These are phyloP conservation scores for Athelia sp. DNA, from an alignment of 1,284 basidiomycete species.

Conservation along the genomic window DNA sequence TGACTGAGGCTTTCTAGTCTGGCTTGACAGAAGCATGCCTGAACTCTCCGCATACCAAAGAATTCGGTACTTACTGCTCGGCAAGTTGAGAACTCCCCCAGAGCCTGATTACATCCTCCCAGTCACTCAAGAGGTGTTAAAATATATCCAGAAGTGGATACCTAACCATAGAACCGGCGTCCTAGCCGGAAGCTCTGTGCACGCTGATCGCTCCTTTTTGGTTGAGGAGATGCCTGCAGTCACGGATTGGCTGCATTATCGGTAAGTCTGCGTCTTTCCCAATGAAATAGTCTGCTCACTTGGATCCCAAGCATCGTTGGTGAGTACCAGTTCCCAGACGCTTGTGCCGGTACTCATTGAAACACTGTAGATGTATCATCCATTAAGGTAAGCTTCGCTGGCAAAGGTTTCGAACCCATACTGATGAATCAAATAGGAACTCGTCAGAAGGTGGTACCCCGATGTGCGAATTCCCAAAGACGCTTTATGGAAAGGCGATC, in stretches of 20 bases:
- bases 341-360: conserved; percentile 13
- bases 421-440: conserved; percentile 43
- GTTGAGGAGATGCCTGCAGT: conserved; percentile 72
- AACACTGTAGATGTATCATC: conserved; percentile 64
- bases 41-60: conserved; percentile 45
- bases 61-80: background rate
- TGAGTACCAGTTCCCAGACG: conserved; percentile 23
- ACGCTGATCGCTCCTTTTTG: conserved; percentile 73
- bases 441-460: conserved; percentile 71
- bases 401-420: background rate
- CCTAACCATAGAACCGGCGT: conserved; percentile 56
- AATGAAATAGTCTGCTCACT: conserved; percentile 2
- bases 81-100: background rate
- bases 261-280: conserved; percentile 34
- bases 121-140: conserved; percentile 55
- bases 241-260: conserved; percentile 73
- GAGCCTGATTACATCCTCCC: conserved; percentile 29
- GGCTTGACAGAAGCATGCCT: conserved; percentile 70
- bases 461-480: conserved; percentile 18
- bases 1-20: conserved; percentile 39
- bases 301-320: conserved; percentile 49
- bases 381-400: conserved; percentile 53
- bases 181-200: conserved; percentile 79
- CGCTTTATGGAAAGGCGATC: conserved; percentile 31
- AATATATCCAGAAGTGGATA: conserved; percentile 73